Evolutionary conservation across 139 green algal species (phyloP), one percentile per base, ranked within the genome.

Genomic region (Yamagishiella unicocca): DNA sequence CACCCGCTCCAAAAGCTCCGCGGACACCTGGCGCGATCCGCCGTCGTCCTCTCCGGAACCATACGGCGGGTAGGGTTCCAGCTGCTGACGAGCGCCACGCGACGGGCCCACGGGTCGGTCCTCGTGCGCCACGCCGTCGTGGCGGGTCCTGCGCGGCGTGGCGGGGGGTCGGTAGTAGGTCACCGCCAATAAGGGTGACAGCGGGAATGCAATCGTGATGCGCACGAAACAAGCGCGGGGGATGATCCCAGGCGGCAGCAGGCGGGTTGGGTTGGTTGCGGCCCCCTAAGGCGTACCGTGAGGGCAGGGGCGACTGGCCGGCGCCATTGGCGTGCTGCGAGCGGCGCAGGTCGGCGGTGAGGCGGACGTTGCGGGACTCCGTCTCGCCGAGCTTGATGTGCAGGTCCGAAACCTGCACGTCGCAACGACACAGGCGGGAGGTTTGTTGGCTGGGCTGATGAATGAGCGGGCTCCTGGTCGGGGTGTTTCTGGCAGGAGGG

Each of bases 381-480:
- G 80, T 80, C 66, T 92, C 83, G 33, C 83, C 89, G 25, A 92
- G 81, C 72, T 79, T 82, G n/a, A 92, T 73, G 43, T 92, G 89
- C 80, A 92, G 82, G 73, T 92, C 89, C 10, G 84, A 88, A 19
- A 92, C 85, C 89, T 92, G 84, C 53, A 64, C n/a, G n/a, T n/a
- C n/a, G n/a, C n/a, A n/a, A n/a, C n/a, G n/a, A n/a, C n/a, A n/a
- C n/a, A n/a, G n/a, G n/a, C n/a, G n/a, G n/a, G n/a, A n/a, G n/a
- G n/a, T n/a, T n/a, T n/a, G n/a, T n/a, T n/a, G n/a, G n/a, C n/a
- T n/a, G n/a, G n/a, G n/a, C n/a, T n/a, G n/a, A n/a, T n/a, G n/a
- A n/a, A n/a, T n/a, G n/a, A n/a, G n/a, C n/a, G n/a, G n/a, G n/a
- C n/a, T n/a, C n/a, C n/a, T n/a, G n/a, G n/a, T n/a, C n/a, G n/a